Percentiles rank a stretch among this genome's conserved stretches.
These are phyloP conservation scores for Kazachstania martiniae DNA, from an alignment of 805 yeast species.

Conservation along the genomic window DNA sequence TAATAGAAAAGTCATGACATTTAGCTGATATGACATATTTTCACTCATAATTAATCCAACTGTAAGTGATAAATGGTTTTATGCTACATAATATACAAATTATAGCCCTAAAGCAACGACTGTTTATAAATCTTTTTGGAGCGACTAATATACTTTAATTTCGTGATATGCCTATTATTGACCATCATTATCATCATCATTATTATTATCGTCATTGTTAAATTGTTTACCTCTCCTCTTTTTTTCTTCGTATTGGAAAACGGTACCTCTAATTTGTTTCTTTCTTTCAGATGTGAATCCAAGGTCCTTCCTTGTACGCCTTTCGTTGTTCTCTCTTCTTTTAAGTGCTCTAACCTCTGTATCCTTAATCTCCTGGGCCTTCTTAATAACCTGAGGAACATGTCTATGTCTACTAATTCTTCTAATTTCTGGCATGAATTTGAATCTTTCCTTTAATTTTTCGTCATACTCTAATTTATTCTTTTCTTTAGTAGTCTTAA, in stretches of 20 bases:
- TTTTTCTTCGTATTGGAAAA: constrained; percentile 41
- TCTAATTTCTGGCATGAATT: constrained; percentile 91
- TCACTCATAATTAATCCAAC: no score
- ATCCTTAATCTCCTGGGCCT: constrained; percentile 77
- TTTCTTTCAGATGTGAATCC: constrained; percentile 63
- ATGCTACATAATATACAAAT: no score
- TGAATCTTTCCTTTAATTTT: constrained; percentile 83
- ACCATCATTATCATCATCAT: no score
- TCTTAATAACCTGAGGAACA: constrained; percentile 76
- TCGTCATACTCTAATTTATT: constrained; percentile 81
- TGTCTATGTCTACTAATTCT: constrained; percentile 89
- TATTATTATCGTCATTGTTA: constrained; percentile 5
- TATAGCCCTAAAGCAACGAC: no score
- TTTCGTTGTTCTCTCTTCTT: constrained; percentile 72
- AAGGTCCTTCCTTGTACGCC: constrained; percentile 59
- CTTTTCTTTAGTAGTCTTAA: constrained; percentile 71
- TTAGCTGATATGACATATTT: no score
- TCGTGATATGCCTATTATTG: no score
- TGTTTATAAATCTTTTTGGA: no score
- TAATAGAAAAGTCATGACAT: no score
- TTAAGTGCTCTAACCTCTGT: constrained; percentile 63
- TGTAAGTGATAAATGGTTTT: no score
- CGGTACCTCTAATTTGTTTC: constrained; percentile 79
- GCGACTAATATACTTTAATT: no score
- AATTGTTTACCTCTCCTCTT: constrained; percentile 6